Base-by-base conservation (phyloP, 1,284 basidiomycete species). In the Erythrobasidium hasegawianum region DNA sequence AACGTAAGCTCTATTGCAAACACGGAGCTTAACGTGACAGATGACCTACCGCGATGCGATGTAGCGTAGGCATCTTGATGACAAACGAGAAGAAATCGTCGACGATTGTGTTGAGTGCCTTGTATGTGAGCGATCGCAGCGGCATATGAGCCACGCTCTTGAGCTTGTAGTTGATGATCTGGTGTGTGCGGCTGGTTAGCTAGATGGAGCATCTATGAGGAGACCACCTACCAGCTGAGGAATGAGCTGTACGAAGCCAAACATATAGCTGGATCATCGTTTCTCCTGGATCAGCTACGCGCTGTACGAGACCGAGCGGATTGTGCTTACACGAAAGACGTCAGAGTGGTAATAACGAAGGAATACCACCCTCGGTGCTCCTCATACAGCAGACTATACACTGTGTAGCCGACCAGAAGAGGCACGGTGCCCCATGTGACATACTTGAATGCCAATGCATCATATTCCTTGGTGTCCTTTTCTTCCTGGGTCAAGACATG, bases 81-180 rank as follows among this genome's bases (percentile, higher is more conserved):
- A 89, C 90, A 78, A 94, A 95, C 20, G 75, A 74, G 67, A 74
- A 70, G 56, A 65, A 27, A 20, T 40, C 18, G 40, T 58, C 38
- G 3, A 40, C 22, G 40, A 47, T 78, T 7, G 79, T 79, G 1
- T 75, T 76, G 22, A 79, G 71, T 67, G 66, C 57, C 81, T 96
- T 96, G 83, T 90, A 97, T 70, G 94, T 86, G 87, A 97, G 93
- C 2, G 94, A 90, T 79, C 94, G 96, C 86, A 94, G 90, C 10
- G 89, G 90, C 87, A 94, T 90, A 75, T 94, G 91, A 41, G 90
- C 87, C 40, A 92, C 90, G 75, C 86, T 88, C 86, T 88, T 78
- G 70, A 77, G 69, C 64, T 73, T 70, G 33, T 68, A 73, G 56
- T 74, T 76, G 71, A 76, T 75, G 66, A 93, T 90, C 61, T 96